phyloP scores from a whole-genome alignment of 2,329 filamentous ascomycete genomes.

The Colletotrichum tofieldiae region DNA sequence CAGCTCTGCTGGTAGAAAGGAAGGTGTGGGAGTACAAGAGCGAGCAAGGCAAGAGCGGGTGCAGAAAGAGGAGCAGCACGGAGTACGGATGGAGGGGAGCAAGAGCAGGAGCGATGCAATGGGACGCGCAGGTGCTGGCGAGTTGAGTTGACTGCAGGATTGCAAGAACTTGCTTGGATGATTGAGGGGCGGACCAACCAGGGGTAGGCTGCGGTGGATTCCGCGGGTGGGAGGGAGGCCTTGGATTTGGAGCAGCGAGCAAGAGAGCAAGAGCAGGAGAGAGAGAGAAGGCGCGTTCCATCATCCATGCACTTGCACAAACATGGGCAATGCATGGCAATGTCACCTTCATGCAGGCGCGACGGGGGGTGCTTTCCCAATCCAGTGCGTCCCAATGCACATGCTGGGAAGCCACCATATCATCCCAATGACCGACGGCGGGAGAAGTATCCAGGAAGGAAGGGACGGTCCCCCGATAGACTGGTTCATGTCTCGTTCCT shows the following conservation, averaged over 20 bases:
- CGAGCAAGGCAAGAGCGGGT: neutral
- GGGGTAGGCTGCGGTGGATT: neutral
- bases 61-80: neutral
- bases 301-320: neutral
- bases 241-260: neutral
- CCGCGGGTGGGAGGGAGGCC: neutral
- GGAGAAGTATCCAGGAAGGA: constrained; percentile 5
- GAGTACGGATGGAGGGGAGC: neutral
- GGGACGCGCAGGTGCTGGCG: neutral
- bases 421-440: neutral
- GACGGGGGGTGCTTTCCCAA: neutral
- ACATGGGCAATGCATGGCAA: neutral
- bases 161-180: neutral
- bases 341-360: neutral
- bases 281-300: neutral
- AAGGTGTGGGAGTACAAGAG: neutral
- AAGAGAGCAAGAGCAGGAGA: neutral
- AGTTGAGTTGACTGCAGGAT: neutral
- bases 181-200: neutral
- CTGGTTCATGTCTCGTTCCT: constrained; percentile 31
- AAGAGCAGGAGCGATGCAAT: neutral
- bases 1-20: neutral
- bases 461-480: constrained; percentile 34
- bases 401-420: neutral
- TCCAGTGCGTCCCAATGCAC: neutral